Evolutionary conservation across 495 filamentous ascomycete genomes (phyloP).

Genomic region (Chaetomium fimeti): DNA sequence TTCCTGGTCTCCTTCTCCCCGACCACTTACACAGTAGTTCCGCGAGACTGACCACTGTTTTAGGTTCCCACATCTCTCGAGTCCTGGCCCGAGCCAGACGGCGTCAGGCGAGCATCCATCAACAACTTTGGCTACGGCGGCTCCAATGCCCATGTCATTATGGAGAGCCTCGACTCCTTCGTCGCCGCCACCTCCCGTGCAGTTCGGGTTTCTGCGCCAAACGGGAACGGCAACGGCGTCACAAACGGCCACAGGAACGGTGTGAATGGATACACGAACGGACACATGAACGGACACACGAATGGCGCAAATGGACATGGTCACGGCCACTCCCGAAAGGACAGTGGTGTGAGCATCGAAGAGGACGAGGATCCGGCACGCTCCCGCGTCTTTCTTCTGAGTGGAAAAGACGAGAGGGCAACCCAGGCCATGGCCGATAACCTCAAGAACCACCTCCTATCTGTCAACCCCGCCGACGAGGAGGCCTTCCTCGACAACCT

Average conservation of each 20-base stretch:
- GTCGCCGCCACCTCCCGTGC: conserved; percentile 5
- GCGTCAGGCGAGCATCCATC: conserved; percentile 24
- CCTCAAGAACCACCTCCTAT: conserved; percentile 25
- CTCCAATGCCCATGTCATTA: conserved; percentile 31
- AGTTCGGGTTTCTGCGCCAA: not conserved
- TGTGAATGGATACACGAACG: conserved; percentile 2
- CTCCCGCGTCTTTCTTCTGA: conserved; percentile 28
- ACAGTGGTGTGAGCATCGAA: conserved; percentile 6
- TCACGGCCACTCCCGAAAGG: not conserved
- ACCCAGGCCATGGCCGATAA: conserved; percentile 26
- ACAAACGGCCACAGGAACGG: conserved; percentile 8
- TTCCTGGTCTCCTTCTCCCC: not conserved
- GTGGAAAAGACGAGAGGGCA: conserved; percentile 31
- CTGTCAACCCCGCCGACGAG: conserved; percentile 16
- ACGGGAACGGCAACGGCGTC: conserved; percentile 4
- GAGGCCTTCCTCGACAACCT: conserved; percentile 33
- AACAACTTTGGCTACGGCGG: conserved; percentile 35
- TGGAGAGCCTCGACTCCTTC: conserved; percentile 26
- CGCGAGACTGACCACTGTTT: not conserved
- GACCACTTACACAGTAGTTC: not conserved
- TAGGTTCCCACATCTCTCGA: conserved; percentile 27
- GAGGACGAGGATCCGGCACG: not conserved
- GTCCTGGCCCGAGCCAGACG: conserved; percentile 24
- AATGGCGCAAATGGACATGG: conserved; percentile 12
- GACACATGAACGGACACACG: conserved; percentile 14